Evolutionary conservation across 768 basidiomycete species (phyloP).

Genomic region (Coprinopsis cinerea): DNA sequence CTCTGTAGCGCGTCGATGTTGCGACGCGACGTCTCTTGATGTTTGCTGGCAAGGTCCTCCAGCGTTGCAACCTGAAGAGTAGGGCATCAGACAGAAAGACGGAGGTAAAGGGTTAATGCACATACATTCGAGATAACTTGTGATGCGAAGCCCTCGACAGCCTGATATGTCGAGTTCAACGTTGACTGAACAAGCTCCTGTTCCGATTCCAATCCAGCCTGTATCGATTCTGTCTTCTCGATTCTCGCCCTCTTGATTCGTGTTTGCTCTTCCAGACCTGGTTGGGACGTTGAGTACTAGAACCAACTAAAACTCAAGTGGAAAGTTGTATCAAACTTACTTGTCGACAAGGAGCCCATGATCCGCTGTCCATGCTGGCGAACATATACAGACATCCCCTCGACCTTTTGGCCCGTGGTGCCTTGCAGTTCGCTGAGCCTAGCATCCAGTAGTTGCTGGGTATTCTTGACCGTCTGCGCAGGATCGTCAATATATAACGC

Average conservation of each 20-base stretch:
- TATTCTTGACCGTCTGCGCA: neutral
- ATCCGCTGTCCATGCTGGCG: neutral
- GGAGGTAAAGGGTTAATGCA: neutral
- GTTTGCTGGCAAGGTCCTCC: conserved; percentile 11
- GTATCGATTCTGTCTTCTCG: conserved; percentile 49
- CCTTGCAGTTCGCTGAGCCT: neutral
- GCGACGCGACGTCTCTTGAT: conserved; percentile 8
- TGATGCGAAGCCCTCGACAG: neutral
- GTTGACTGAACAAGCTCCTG: conserved; percentile 25
- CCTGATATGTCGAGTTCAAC: conserved; percentile 1
- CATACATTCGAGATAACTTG: conserved; percentile 46
- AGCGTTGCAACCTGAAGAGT: conserved; percentile 35
- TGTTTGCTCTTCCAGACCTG: conserved; percentile 57
- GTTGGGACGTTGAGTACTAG: neutral
- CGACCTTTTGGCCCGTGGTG: neutral
- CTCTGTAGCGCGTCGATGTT: conserved; percentile 46
- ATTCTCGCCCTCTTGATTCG: conserved; percentile 64
- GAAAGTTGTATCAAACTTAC: neutral
- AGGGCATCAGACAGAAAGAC: neutral
- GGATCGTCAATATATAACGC: neutral
- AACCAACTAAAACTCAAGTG: neutral
- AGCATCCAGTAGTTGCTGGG: neutral
- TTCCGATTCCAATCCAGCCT: conserved; percentile 44
- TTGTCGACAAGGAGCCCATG: neutral
- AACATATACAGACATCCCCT: neutral